Percentiles rank a stretch among this genome's conserved stretches.
phyloP scores from a whole-genome alignment of 164 flowering plant genomes.

The Santalum album region DNA sequence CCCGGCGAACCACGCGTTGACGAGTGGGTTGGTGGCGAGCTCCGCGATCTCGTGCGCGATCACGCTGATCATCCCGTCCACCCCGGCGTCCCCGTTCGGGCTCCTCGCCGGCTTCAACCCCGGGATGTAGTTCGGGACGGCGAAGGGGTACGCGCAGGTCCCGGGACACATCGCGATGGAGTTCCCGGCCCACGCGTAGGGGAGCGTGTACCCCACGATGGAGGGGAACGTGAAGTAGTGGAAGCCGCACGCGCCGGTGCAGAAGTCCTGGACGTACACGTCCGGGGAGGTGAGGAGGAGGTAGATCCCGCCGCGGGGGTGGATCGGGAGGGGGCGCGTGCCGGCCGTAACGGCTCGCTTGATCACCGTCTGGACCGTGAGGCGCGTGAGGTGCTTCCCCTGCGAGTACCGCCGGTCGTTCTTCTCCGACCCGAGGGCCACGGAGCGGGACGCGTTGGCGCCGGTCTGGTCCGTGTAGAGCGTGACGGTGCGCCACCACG shows the following conservation, averaged over 20 bases:
- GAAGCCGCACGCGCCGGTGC: conserved; percentile 80
- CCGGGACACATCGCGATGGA: conserved; percentile 12
- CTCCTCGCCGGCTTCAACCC: conserved; percentile 25
- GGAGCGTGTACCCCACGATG: conserved; percentile 17
- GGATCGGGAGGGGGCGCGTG: conserved; percentile 62
- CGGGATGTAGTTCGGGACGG: conserved; percentile 49
- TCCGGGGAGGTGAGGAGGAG: conserved; percentile 71
- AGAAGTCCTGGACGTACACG: conserved; percentile 78
- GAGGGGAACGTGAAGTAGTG: conserved; percentile 96
- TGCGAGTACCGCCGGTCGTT: conserved; percentile 85
- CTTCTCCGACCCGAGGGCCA: conserved; percentile 57
- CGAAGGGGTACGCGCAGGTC: background rate
- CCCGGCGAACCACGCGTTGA: conserved; percentile 2
- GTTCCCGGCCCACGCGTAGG: conserved; percentile 97
- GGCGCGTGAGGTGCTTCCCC: conserved; percentile 73
- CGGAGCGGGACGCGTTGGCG: conserved; percentile 48
- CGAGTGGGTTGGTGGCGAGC: conserved; percentile 1
- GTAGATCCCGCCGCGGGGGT: conserved; percentile 59
- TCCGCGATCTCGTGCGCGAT: conserved; percentile 17
- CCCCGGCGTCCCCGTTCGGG: conserved; percentile 50
- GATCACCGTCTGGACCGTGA: conserved; percentile 73
- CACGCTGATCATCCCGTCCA: conserved; percentile 74
- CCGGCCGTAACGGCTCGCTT: conserved; percentile 57
- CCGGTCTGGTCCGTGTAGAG: conserved; percentile 80
- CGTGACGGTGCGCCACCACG: conserved; percentile 53